Base-by-base conservation (phyloP, 805 yeast species). In the Pichia californica region DNA sequence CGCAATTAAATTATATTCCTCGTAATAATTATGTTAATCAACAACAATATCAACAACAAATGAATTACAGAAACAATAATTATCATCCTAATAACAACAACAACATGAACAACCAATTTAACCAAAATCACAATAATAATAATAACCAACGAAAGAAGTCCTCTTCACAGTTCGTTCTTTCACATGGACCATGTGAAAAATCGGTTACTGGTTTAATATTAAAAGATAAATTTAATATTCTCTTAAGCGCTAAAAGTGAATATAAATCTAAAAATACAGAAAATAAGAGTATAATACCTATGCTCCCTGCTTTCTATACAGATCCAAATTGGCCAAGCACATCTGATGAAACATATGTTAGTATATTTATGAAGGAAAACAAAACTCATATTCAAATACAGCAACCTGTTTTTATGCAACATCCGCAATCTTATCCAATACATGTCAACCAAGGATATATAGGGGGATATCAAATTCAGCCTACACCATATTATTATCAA, bases 141-240 rank as follows among this genome's bases (percentile, higher is more conserved):
- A 14, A n/a, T 14, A 35, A 21, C 16, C 33, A 28, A 37, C 6
- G 40, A 14, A 37, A 28, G 15, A 37, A 28, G 18, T 8, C 32
- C 7, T 16, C 33, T 5, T 50, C 61, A 3, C 57, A 32, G 13
- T 42, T 61, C 5, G 46, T 47, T 19, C 43, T 53, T 7, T 73
- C 71, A 48, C 69, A 71, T 51, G 74, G 72, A 6, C 36, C 58
- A 6, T 49, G 45, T 10, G 59, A 55, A 31, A 51, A 45, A 14
- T 46, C 54, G 7, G 25, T 45, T 21, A 52, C 43, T 15, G 36
- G 30, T 15, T 43, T 35, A 11, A 62, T 59, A 11, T 70, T 79
- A 43, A 62, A 58, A 36, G 53, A 53, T 23, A 60, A 70, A 35
- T 81, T 81, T 62, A 79, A 73, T 56, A 63, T 81, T 50, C 74